phyloP scores from a whole-genome alignment of 352 stramenopile species.

The Pythium chondricola region DNA sequence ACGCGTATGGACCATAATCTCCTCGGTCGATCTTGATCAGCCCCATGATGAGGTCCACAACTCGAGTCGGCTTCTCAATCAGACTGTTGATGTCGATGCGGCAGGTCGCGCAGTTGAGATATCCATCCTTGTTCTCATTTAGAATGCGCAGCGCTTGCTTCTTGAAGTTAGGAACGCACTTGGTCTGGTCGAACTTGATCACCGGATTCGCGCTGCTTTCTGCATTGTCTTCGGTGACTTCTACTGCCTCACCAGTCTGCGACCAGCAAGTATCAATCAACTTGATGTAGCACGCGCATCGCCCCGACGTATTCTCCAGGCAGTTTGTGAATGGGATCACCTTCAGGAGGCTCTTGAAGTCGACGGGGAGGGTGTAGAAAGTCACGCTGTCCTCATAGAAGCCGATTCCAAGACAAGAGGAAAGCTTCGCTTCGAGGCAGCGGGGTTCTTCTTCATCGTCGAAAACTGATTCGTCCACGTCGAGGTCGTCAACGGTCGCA shows the following conservation, averaged over 20 bases:
- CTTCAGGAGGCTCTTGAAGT: constrained; percentile 66
- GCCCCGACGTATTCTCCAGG: constrained; percentile 42
- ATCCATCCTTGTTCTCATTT: constrained; percentile 37
- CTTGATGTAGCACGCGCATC: constrained; percentile 69
- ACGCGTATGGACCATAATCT: constrained; percentile 54
- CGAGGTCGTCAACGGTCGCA: constrained; percentile 4
- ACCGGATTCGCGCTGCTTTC: constrained; percentile 2
- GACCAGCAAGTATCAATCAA: constrained; percentile 58
- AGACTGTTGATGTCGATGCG: constrained; percentile 58
- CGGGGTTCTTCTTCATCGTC: not conserved
- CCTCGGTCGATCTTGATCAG: constrained; percentile 42
- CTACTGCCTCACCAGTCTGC: constrained; percentile 32
- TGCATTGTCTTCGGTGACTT: not conserved
- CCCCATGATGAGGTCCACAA: constrained; percentile 46
- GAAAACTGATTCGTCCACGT: not conserved
- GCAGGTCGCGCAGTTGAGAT: constrained; percentile 74
- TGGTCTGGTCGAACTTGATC: constrained; percentile 53
- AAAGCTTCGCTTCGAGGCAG: constrained; percentile 64
- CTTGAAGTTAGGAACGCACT: constrained; percentile 54
- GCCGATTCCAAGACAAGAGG: constrained; percentile 57
- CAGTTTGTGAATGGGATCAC: constrained; percentile 71
- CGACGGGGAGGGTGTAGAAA: constrained; percentile 48
- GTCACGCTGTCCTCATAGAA: constrained; percentile 24
- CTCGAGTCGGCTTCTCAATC: constrained; percentile 52
- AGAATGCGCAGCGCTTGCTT: constrained; percentile 43